Conservation (phyloP, 805 yeast species). For the Candida railenensis region DNA sequence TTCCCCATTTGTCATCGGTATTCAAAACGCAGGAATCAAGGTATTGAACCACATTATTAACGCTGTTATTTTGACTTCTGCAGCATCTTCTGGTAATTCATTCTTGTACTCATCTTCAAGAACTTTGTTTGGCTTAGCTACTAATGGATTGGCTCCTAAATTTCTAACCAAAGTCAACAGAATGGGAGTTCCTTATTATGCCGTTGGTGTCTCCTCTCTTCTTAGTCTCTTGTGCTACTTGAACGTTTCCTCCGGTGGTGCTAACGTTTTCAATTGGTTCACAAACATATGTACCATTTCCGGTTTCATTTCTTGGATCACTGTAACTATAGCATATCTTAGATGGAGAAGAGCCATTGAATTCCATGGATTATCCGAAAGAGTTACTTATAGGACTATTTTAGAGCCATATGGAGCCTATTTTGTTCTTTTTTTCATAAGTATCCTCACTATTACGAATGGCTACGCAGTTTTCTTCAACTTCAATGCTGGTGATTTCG, state of each 20-base stretch:
- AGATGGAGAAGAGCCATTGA: conserved; percentile 65
- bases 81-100: conserved; percentile 37
- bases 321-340: conserved; percentile 51
- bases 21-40: conserved; percentile 28
- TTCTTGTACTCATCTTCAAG: conserved; percentile 28
- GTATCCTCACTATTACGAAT: conserved; percentile 26
- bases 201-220: conserved; percentile 16
- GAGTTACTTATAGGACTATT: conserved; percentile 56
- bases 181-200: conserved; percentile 32
- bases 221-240: conserved; percentile 39
- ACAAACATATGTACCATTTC: conserved; percentile 64
- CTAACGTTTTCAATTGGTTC: conserved; percentile 10
- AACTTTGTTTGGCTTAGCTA: conserved; percentile 34
- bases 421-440: conserved; percentile 22
- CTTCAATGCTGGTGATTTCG: conserved; percentile 25
- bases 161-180: conserved; percentile 29
- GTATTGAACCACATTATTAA: conserved; percentile 36
- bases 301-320: conserved; percentile 67
- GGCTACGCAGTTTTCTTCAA: conserved; percentile 34
- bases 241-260: conserved; percentile 44
- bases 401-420: conserved; percentile 33
- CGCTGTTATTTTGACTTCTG: conserved; percentile 38
- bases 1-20: conserved; percentile 42
- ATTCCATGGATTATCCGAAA: conserved; percentile 49
- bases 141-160: conserved; percentile 36